These are phyloP conservation scores for Pythium insidiosum DNA, from an alignment of 352 stramenopile genomes.

Conservation along the genomic window DNA sequence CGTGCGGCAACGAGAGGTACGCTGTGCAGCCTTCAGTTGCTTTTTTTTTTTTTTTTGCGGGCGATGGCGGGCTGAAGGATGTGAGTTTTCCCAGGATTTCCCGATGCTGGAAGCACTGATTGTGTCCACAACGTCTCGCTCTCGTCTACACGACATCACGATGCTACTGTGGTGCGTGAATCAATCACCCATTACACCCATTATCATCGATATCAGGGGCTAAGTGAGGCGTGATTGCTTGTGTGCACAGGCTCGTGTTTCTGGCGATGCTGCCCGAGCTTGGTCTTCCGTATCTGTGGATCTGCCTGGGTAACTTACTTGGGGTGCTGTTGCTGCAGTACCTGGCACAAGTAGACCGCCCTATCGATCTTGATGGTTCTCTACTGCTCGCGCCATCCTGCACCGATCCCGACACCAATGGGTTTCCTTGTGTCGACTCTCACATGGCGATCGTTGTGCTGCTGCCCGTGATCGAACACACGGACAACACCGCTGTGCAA, in stretches of 20 bases:
- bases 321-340: slow-evolving; percentile 41
- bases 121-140: slow-evolving; percentile 41
- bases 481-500: slow-evolving; percentile 19
- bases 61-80: too few relatives aligned
- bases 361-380: slow-evolving; percentile 38
- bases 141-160: slow-evolving; percentile 52
- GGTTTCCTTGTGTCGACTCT: slow-evolving; percentile 63
- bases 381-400: slow-evolving; percentile 16
- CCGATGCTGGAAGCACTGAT: slow-evolving; percentile 31
- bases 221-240: too few relatives aligned
- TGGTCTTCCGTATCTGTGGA: slow-evolving; percentile 65
- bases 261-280: slow-evolving; percentile 40
- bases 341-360: slow-evolving; percentile 25
- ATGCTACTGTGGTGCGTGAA: slow-evolving; percentile 43
- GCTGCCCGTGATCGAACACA: slow-evolving; percentile 41
- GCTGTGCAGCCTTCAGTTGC: neutral
- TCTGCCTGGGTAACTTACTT: slow-evolving; percentile 45
- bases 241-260: slow-evolving; percentile 47
- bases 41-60: too few relatives aligned
- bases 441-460: slow-evolving; percentile 73
- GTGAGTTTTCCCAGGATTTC: slow-evolving; percentile 11
- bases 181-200: neutral
- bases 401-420: slow-evolving; percentile 35
- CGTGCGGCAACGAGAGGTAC: slow-evolving; percentile 24
- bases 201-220: neutral